phyloP scores from a whole-genome alignment of 2,329 filamentous ascomycete genomes.

The Colletotrichum australisinense region DNA sequence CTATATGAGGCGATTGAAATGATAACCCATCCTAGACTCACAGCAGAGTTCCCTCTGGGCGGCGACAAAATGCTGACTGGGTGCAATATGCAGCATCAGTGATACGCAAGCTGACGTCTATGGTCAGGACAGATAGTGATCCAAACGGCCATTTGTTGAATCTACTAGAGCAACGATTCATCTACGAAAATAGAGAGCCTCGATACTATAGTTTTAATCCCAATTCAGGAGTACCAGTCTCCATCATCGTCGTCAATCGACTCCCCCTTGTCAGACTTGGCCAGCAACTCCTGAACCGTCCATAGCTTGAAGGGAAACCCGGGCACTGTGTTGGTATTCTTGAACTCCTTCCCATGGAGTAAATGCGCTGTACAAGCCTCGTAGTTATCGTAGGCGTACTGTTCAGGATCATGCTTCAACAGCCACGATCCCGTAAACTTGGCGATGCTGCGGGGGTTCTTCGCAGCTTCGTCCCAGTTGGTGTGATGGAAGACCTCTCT shows the following conservation, averaged over 20 bases:
- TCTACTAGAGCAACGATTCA: too few species aligned
- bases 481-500: conserved; percentile 37
- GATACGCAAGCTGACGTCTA: too few species aligned
- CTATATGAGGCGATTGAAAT: too few species aligned
- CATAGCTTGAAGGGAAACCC: conserved; percentile 43
- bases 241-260: not conserved
- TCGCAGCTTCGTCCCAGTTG: conserved; percentile 32
- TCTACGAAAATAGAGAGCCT: too few species aligned
- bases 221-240: conserved; percentile 2
- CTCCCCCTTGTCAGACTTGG: not conserved
- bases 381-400: conserved; percentile 44
- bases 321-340: conserved; percentile 44
- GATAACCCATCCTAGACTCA: too few species aligned
- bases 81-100: too few species aligned
- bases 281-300: conserved; percentile 34
- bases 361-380: conserved; percentile 39
- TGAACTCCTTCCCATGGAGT: conserved; percentile 39
- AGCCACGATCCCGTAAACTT: conserved; percentile 36
- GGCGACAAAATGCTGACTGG: too few species aligned
- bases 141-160: too few species aligned
- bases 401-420: conserved; percentile 43
- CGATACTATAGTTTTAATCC: too few species aligned
- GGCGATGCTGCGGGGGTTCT: conserved; percentile 12
- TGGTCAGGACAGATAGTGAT: too few species aligned
- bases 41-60: too few species aligned